Base-by-base conservation (phyloP, 1,139 yeast genomes). In the Ashbya aceris region DNA sequence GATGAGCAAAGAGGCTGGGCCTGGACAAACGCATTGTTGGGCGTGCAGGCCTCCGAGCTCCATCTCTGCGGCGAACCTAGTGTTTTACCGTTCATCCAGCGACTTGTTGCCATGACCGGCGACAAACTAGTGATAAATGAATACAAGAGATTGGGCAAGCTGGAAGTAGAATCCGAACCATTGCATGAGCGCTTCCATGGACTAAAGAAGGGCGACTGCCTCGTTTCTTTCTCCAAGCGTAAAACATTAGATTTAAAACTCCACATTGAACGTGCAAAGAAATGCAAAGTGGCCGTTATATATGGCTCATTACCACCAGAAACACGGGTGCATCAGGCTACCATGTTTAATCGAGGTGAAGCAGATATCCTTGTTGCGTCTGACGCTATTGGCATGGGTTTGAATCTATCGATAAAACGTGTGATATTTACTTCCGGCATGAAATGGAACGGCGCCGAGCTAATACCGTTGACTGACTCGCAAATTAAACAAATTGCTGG, bases 351-450 rank as follows among this genome's bases (percentile, higher is more conserved):
- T 55, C 65, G 61, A 17, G 93, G 93, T 2, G 73, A 74, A 36
- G 82, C 78, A 49, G 93, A 89, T 54, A 73, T 83, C 17, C 67
- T 91, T 37, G 85, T 91, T 3, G 97, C 98, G 0, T 84, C 96
- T 1, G 98, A 91, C 66, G 99, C 99, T 0, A 78, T 91, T 45
- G 98, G 98, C 2, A 91, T 91, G 97, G 99, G 99, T 0, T 70
- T 91, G 41, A 91, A 91, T 56, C 69, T 91, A 54, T 80, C 83
- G 23, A 87, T 91, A 50, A 77, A 79, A 47, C 67, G 98, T 44
- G 75, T 91, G 11, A 74, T 91, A 1, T 89, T 91, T 55, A 75
- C 82, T 27, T 71, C 80, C 0, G 68, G 75, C 20, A 62, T 61
- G 40, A 93, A 91, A 61, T 91, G 74, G 53, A 77, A 87, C 57